phyloP scores from a whole-genome alignment of 306 rosid species.

The Cicer bijugum region DNA sequence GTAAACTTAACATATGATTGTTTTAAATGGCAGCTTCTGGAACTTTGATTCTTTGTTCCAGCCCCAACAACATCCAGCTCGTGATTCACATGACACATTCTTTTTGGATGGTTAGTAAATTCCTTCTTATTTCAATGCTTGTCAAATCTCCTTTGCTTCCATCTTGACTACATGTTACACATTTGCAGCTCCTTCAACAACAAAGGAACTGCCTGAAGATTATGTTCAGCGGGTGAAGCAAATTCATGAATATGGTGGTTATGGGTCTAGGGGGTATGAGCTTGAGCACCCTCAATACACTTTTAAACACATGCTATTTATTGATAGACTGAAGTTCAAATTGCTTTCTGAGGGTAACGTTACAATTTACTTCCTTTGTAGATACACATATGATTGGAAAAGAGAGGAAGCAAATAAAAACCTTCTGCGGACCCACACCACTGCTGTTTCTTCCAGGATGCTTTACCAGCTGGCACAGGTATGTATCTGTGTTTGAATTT shows the following conservation, averaged over 20 bases:
- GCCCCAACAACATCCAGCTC: constrained; percentile 99
- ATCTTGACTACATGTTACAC: constrained; percentile 39
- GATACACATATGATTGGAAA: constrained; percentile 87
- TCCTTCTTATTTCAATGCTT: constrained; percentile 5
- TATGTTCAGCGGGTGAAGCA: constrained; percentile 90
- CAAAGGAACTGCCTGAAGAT: constrained; percentile 84
- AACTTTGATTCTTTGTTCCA: constrained; percentile 95
- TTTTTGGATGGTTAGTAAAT: constrained; percentile 64
- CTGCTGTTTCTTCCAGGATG: constrained; percentile 94
- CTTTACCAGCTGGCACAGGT: constrained; percentile 87
- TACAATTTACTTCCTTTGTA: constrained; percentile 42
- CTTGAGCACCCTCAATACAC: constrained; percentile 18
- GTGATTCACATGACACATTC: constrained; percentile 96
- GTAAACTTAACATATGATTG: constrained; percentile 33
- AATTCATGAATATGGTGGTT: constrained; percentile 86
- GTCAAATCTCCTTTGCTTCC: constrained; percentile 39
- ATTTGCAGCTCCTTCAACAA: constrained; percentile 77
- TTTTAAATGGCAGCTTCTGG: constrained; percentile 77
- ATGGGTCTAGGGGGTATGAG: constrained; percentile 86
- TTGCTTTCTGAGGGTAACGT: constrained; percentile 28
- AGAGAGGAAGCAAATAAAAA: constrained; percentile 92
- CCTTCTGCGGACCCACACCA: constrained; percentile 91
- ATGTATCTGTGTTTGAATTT: constrained; percentile 39
- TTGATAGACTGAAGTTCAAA: background rate
- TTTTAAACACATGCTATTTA: constrained; percentile 22